Base-by-base conservation (phyloP, 352 stramenopile genomes). In the Phytopythium boreale region DNA sequence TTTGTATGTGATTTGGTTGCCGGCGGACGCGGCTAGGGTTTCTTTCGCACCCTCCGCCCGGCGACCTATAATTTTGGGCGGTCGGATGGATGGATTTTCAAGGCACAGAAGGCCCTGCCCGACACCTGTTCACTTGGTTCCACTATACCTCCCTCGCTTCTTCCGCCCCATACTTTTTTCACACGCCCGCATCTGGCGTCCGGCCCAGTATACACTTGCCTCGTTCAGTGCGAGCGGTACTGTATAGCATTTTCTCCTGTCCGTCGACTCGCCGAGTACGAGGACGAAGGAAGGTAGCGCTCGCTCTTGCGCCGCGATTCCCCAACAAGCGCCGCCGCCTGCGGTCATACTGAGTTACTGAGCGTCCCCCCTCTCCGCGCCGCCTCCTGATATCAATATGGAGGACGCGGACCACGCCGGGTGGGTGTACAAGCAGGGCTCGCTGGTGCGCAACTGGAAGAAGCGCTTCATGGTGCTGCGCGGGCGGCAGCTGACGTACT, bases 361-460 rank as follows among this genome's bases (percentile, higher is more conserved):
- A 7, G 29, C 29, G 29, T 34, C 29, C 29, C 29, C 29, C 37
- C 37, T 43, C 37, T 43, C 37, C 29, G 7, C 29, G 29, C 29
- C 29, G 29, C 29, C 29, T 34, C 29, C n/a, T n/a, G n/a, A n/a
- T n/a, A 44, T 20, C 37, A 15, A 20, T 44, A 20, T 1, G 34
- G 52, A 73, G 67, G 73, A 84, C 59, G 77, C 76, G 51, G 72
- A 92, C 47, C 82, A 86, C 64, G 75, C 72, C 63, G 87, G 87
- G 49, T 95, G 87, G 87, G 83, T 92, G 34, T 93, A 83, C 76
- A 95, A 95, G 61, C 84, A 95, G 63, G 87, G 87, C 60, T 90
- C 77, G 31, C 71, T 93, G 17, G 72, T 95, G 47, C 76, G 74
- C 61, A 93, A 84, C 72, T 95, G 87, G 87, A 95, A 95, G 80